Base-by-base conservation (phyloP, 495 filamentous ascomycete species). In the Penicillium goetzii region DNA sequence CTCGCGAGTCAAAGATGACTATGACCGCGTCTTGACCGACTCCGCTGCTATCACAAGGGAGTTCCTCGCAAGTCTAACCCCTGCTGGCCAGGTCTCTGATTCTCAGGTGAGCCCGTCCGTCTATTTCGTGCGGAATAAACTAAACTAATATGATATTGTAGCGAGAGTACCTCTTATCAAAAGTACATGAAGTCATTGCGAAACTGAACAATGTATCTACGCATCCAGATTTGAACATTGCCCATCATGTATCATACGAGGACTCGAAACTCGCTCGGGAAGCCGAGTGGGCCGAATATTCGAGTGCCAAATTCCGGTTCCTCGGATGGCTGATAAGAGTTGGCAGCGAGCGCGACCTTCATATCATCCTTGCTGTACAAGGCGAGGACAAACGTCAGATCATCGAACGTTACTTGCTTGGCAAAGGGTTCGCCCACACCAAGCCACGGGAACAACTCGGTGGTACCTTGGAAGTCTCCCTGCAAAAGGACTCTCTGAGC, bases 291-390 rank as follows among this genome's bases (percentile, higher is more conserved):
- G 82, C 84, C 5, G 81, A 85, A 50, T 76, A 80, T 15, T 83
- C 80, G 15, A 87, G 86, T 64, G 70, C 83, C 30, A 84, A 88
- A 67, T 86, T 90, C 66, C 64, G 77, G 23, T 81, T 90, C 62
- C 71, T 89, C 6, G 72, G 80, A 34, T 74, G 81, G 67, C 72
- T 89, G 41, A 67, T 88, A 53, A 69, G 84, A 56, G 61, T 77
- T 47, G 70, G 78, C 9, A 73, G 74, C 11, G 61, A 68, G 4
- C 64, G 72, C 36, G 74, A 80, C 23, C 52, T 81, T 15, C 84
- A 87, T 63, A 60, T 88, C 41, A 74, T 79, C 2, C 72, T 87
- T 9, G 73, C 81, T 26, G 76, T 82, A 2, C 65, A 75, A 60
- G 69, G 72, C 26, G 80, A 80, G 10, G 74, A 74, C 56, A 71